A percentile compares a stretch with the other conserved stretches of the same genome.
Evolutionary conservation across 495 filamentous ascomycete species (phyloP).

Genomic region (Penicillium silybi): DNA sequence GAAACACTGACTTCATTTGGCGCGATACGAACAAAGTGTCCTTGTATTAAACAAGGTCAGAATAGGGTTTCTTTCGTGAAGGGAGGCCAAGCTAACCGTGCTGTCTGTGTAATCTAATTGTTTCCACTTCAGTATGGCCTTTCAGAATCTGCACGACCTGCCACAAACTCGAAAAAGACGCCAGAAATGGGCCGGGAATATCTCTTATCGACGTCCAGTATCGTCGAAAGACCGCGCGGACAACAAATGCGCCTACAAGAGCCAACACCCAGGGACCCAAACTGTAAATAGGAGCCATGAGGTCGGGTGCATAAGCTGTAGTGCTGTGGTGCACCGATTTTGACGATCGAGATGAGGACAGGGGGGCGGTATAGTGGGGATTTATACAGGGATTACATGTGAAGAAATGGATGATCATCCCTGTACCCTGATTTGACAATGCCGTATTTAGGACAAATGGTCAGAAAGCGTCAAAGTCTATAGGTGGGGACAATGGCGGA

Average conservation of each 20-base stretch:
- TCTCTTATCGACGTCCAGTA: conserved; percentile 26
- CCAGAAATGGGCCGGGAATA: conserved; percentile 40
- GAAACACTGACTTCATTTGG: conserved; percentile 47
- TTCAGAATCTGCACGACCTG: conserved; percentile 33
- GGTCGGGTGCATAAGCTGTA: too few relatives aligned
- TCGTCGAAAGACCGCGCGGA: conserved; percentile 8
- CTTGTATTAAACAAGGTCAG: conserved; percentile 6
- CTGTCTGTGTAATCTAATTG: conserved; percentile 37
- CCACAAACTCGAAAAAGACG: conserved; percentile 41
- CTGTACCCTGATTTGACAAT: too few relatives aligned
- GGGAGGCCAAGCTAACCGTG: conserved; percentile 25
- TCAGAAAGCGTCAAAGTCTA: too few relatives aligned
- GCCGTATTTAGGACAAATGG: too few relatives aligned
- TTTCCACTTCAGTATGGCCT: conserved; percentile 35
- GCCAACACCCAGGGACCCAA: too few relatives aligned
- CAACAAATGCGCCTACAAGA: background rate
- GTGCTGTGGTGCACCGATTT: too few relatives aligned
- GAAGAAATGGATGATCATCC: too few relatives aligned
- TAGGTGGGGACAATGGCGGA: too few relatives aligned
- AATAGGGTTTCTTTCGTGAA: background rate
- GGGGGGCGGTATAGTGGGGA: too few relatives aligned
- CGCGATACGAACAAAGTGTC: conserved; percentile 45
- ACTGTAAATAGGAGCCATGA: too few relatives aligned
- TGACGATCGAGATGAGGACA: too few relatives aligned
- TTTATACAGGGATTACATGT: too few relatives aligned